These are phyloP conservation scores for Porogramme epimiltina DNA, from an alignment of 1,284 basidiomycete genomes.

Conservation along the genomic window DNA sequence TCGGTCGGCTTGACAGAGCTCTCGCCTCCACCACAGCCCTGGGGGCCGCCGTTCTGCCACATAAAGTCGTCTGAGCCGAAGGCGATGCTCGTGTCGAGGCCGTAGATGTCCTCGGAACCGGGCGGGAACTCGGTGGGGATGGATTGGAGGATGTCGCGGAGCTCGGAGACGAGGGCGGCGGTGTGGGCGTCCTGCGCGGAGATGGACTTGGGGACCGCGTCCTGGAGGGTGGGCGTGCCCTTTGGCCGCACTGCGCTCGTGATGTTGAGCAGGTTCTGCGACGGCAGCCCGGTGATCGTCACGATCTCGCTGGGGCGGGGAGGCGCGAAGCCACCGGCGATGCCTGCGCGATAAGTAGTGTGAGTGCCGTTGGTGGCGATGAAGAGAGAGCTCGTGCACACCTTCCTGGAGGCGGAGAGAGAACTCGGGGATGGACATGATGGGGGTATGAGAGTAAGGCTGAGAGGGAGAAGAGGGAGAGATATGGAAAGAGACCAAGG, in stretches of 20 bases:
- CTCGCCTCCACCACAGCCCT: constrained; percentile 55
- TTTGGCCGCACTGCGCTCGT: constrained; percentile 46
- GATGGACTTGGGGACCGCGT: constrained; percentile 47
- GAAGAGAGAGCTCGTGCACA: constrained; percentile 5
- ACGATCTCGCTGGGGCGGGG: constrained; percentile 60
- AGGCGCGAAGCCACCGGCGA: constrained; percentile 72
- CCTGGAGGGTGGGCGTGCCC: constrained; percentile 48
- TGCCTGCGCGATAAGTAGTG: constrained; percentile 45
- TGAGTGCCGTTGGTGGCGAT: constrained; percentile 6
- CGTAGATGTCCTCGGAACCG: constrained; percentile 71
- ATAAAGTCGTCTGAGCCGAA: constrained; percentile 57
- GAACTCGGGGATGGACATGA: constrained; percentile 36
- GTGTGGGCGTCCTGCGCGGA: constrained; percentile 36
- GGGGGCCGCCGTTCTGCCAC: constrained; percentile 65
- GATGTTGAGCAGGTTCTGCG: constrained; percentile 44
- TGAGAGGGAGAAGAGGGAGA: not conserved
- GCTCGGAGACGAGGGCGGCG: constrained; percentile 50
- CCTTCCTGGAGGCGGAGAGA: constrained; percentile 39
- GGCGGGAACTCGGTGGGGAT: constrained; percentile 61
- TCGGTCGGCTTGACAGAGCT: constrained; percentile 53
- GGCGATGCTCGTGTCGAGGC: constrained; percentile 64
- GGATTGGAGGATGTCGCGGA: constrained; percentile 56
- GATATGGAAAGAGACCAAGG: not conserved
- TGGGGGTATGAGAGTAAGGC: not conserved
- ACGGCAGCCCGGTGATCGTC: constrained; percentile 45